Evolutionary conservation across 495 filamentous ascomycete genomes (phyloP).

Genomic region (Neurospora hispaniola): DNA sequence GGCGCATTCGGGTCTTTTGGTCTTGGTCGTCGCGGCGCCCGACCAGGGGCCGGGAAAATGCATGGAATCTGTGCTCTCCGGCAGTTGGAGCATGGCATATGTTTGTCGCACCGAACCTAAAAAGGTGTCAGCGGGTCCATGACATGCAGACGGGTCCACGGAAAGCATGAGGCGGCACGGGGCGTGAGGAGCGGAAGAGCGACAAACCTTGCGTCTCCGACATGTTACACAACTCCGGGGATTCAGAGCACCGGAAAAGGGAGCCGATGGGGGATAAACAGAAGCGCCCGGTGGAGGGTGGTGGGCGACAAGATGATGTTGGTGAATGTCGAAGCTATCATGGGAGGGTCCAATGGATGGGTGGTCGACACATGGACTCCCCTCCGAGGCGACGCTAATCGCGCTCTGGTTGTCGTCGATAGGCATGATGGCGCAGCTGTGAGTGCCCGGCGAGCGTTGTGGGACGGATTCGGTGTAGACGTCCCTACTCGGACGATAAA

Average conservation of each 20-base stretch:
- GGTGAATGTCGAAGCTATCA: constrained; percentile 47
- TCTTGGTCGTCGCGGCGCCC: constrained; percentile 62
- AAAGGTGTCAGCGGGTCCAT: constrained; percentile 2
- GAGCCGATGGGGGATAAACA: constrained; percentile 32
- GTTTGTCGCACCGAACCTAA: constrained; percentile 65
- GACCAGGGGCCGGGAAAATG: constrained; percentile 70
- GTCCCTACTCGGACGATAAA: neutral
- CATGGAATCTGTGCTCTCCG: constrained; percentile 67
- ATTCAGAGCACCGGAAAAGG: constrained; percentile 36
- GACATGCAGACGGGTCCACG: neutral
- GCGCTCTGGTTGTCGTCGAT: constrained; percentile 7
- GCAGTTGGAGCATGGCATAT: constrained; percentile 76
- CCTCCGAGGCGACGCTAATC: constrained; percentile 3
- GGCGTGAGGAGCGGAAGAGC: neutral
- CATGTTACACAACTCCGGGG: constrained; percentile 78
- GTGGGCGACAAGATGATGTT: constrained; percentile 48
- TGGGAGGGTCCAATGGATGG: constrained; percentile 8
- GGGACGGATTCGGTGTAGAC: neutral
- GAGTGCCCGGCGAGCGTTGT: neutral
- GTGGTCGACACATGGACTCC: constrained; percentile 8
- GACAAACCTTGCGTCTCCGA: constrained; percentile 63
- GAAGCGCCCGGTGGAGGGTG: constrained; percentile 56
- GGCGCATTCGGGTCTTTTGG: constrained; percentile 45
- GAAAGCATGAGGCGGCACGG: neutral
- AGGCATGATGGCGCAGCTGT: constrained; percentile 2